Evolutionary conservation across 139 green algal species (phyloP), one percentile per base, ranked within the genome.

Genomic region (Klebsormidium nitens): DNA sequence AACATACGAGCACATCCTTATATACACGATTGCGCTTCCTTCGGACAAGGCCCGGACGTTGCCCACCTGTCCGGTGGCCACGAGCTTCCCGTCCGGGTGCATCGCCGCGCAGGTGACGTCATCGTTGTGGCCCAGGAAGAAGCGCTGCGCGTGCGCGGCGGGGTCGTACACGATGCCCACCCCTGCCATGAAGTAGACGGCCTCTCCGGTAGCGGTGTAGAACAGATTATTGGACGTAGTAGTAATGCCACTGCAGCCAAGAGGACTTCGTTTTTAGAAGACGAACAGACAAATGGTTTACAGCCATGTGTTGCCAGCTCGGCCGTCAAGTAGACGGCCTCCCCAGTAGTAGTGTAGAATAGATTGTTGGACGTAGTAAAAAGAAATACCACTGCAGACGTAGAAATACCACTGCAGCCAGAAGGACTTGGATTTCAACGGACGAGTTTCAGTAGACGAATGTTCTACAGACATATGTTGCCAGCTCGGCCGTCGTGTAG

Each of bases 11-110:
- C n/a, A n/a, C n/a, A n/a, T 1, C 78, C 86, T 86, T 59, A 80
- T 71, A 37, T 81, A 83, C 58, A 90, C 85, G 0, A 90, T 64
- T 17, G 81, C 85, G 44, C 87, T 59, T 5, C 50, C 72, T 46
- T 80, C 84, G 19, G 72, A 75, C 56, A 83, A 86, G 76, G 46
- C 46, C 19, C 46, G 19, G 46, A 26, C 19, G 19, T 23, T 17
- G 8, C 55, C 28, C 19, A 62, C 28, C 28, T 62, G 55, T 14
- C 55, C 55, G 4, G 75, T 78, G 52, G 75, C 75, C 5, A 74
- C 59, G 52, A 75, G 31, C 35, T 76, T 36, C 2, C 47, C 17
- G 26, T 72, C 58, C n/a, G 75, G 75, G 62, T 77, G 69, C 62
- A 78, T 47, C 0, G 68, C 69, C 8, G 77, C 4, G 40, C 62